Conservation (phyloP, 1,139 yeast species). For the Kluyveromyces sp. region DNA sequence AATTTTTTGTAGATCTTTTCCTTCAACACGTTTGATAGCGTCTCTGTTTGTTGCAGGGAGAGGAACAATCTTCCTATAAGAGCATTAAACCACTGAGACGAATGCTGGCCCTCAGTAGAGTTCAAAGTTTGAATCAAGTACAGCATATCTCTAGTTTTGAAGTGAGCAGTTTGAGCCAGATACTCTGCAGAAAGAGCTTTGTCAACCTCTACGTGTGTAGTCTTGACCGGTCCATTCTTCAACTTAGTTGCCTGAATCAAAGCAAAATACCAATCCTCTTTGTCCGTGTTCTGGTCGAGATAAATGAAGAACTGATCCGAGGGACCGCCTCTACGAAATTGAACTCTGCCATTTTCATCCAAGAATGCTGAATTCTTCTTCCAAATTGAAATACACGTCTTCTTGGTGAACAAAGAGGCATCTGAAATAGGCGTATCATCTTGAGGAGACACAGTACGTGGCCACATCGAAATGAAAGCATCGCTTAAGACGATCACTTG, state of each 20-base stretch:
- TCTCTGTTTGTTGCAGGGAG: slow-evolving; percentile 64
- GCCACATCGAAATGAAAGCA: slow-evolving; percentile 79
- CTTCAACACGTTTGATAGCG: slow-evolving; percentile 50
- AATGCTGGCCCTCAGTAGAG: slow-evolving; percentile 74
- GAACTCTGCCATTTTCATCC: slow-evolving; percentile 23
- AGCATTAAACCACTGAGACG: slow-evolving; percentile 88
- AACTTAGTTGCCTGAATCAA: slow-evolving; percentile 66
- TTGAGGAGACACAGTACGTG: slow-evolving; percentile 41
- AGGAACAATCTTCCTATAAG: slow-evolving; percentile 74
- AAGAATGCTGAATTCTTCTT: slow-evolving; percentile 30
- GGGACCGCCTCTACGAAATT: slow-evolving; percentile 16
- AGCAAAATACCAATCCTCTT: slow-evolving; percentile 90
- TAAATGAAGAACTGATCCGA: slow-evolving; percentile 52
- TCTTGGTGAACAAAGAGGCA: slow-evolving; percentile 70
- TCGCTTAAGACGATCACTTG: slow-evolving; percentile 75
- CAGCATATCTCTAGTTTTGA: slow-evolving; percentile 63
- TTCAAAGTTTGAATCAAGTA: slow-evolving; percentile 68
- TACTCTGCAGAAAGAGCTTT: slow-evolving; percentile 4
- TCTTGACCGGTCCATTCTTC: slow-evolving; percentile 40
- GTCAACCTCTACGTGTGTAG: slow-evolving; percentile 42
- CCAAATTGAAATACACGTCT: slow-evolving; percentile 69
- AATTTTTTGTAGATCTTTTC: slow-evolving; percentile 63
- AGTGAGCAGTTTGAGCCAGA: slow-evolving; percentile 46
- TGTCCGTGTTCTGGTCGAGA: slow-evolving; percentile 68
- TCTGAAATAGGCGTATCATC: slow-evolving; percentile 39